phyloP scores from a whole-genome alignment of 208 protist species.

The Acanthamoeba healyi region DNA sequence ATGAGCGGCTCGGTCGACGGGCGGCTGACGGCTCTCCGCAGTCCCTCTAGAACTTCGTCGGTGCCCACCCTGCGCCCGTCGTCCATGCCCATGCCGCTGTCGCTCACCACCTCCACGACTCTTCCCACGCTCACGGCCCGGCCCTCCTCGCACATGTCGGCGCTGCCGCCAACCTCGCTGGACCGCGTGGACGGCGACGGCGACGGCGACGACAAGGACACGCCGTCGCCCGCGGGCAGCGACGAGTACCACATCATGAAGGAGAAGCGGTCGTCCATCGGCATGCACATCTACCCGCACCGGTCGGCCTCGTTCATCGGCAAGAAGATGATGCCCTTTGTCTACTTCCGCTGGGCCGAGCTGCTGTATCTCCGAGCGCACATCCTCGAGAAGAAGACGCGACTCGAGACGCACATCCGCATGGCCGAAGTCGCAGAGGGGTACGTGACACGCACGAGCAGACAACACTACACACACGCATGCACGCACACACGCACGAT shows the following conservation, averaged over 20 bases:
- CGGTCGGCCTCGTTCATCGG: slow-evolving; percentile 63
- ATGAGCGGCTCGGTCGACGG: neutral
- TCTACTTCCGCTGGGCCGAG: slow-evolving; percentile 72
- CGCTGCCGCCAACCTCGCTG: neutral
- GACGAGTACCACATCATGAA: slow-evolving; percentile 58
- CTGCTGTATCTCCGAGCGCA: slow-evolving; percentile 27
- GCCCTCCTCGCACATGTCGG: neutral
- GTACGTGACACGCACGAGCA: neutral
- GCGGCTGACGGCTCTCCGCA: neutral
- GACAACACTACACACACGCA: neutral
- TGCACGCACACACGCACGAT: neutral
- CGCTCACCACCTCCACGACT: neutral
- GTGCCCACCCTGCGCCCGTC: neutral
- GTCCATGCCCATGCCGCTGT: slow-evolving; percentile 9
- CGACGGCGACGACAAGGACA: neutral
- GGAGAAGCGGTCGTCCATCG: slow-evolving; percentile 64
- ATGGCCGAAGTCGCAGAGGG: neutral
- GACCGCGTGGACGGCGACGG: neutral
- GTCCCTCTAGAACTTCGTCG: slow-evolving; percentile 10
- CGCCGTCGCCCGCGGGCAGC: neutral
- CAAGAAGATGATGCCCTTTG: slow-evolving; percentile 73
- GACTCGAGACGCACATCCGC: neutral
- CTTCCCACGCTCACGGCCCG: neutral
- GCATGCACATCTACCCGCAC: slow-evolving; percentile 61
- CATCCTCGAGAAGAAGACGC: slow-evolving; percentile 69